Conservation (phyloP, 192 early-diverging fungal species). For the Spinellus fusiger region DNA sequence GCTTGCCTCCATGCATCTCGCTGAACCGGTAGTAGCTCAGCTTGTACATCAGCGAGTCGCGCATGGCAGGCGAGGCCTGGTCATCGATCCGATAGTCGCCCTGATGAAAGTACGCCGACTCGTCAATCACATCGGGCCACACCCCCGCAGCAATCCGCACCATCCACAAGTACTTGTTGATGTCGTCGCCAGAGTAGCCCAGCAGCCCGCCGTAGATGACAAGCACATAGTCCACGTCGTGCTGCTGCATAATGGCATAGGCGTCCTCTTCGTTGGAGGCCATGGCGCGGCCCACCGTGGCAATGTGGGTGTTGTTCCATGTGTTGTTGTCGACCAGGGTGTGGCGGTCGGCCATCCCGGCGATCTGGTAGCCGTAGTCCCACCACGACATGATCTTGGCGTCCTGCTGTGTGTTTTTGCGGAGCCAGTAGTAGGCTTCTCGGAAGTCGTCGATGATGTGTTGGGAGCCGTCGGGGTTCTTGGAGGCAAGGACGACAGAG, state of each 20-base stretch:
- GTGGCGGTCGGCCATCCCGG: conserved; percentile 96
- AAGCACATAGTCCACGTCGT: conserved; percentile 97
- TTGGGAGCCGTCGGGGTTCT: conserved; percentile 81
- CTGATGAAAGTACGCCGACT: conserved; percentile 74
- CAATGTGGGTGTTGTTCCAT: conserved; percentile 99
- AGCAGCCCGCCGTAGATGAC: conserved; percentile 95
- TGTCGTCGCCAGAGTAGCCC: conserved; percentile 99
- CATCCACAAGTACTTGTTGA: conserved; percentile 99
- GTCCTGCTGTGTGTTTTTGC: conserved; percentile 89
- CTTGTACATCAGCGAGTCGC: conserved; percentile 93
- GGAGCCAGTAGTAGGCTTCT: conserved; percentile 99
- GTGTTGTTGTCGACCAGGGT: conserved; percentile 99
- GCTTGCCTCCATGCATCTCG: conserved; percentile 77
- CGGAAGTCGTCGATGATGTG: conserved; percentile 99
- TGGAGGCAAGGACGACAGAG: conserved; percentile 93
- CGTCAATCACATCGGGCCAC: conserved; percentile 91
- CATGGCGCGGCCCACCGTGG: conserved; percentile 92
- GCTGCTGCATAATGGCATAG: conserved; percentile 83
- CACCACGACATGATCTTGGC: conserved; percentile 99
- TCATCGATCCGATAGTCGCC: conserved; percentile 96
- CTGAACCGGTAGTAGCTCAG: conserved; percentile 93
- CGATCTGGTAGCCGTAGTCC: conserved; percentile 99
- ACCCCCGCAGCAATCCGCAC: conserved; percentile 95
- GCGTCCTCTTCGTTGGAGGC: conserved; percentile 84
- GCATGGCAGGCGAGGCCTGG: conserved; percentile 83